These are phyloP conservation scores for Holtermanniella nyarrowii DNA, from an alignment of 768 basidiomycete genomes.

Conservation along the genomic window DNA sequence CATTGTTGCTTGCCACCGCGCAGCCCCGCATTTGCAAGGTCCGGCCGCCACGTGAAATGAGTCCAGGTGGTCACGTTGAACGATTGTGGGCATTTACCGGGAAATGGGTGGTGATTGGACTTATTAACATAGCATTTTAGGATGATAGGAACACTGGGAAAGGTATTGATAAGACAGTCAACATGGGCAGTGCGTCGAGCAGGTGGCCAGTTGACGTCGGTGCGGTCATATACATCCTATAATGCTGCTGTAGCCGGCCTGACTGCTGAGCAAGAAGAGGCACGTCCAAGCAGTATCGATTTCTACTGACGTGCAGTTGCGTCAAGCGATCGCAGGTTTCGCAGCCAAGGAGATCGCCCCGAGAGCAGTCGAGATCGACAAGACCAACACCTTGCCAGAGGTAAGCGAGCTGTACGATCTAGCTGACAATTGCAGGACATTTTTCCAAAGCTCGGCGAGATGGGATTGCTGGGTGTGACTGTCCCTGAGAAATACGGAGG, in stretches of 20 bases:
- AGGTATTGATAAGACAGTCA: too few relatives aligned
- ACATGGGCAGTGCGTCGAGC: too few relatives aligned
- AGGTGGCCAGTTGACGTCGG: too few relatives aligned
- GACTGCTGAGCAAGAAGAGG: constrained; percentile 69
- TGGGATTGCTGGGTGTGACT: constrained; percentile 46
- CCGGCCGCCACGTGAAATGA: background rate
- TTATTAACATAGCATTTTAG: too few relatives aligned
- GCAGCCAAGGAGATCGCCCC: constrained; percentile 76
- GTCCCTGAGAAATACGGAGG: constrained; percentile 73
- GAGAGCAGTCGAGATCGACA: constrained; percentile 74
- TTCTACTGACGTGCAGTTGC: constrained; percentile 50
- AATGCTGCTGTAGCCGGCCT: constrained; percentile 65
- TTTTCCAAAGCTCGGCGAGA: constrained; percentile 28
- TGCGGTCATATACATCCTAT: constrained; percentile 48
- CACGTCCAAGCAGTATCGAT: constrained; percentile 44
- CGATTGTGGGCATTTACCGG: too few relatives aligned
- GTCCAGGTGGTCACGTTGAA: too few relatives aligned
- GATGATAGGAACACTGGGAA: too few relatives aligned
- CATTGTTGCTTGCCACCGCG: background rate
- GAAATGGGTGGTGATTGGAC: too few relatives aligned
- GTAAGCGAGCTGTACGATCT: constrained; percentile 42
- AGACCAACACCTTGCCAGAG: constrained; percentile 65
- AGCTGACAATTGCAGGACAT: constrained; percentile 15
- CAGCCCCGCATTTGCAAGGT: background rate
- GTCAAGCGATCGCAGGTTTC: constrained; percentile 67